These are phyloP conservation scores for Aspergillus vadensis DNA, from an alignment of 2,329 filamentous ascomycete genomes.

Conservation along the genomic window DNA sequence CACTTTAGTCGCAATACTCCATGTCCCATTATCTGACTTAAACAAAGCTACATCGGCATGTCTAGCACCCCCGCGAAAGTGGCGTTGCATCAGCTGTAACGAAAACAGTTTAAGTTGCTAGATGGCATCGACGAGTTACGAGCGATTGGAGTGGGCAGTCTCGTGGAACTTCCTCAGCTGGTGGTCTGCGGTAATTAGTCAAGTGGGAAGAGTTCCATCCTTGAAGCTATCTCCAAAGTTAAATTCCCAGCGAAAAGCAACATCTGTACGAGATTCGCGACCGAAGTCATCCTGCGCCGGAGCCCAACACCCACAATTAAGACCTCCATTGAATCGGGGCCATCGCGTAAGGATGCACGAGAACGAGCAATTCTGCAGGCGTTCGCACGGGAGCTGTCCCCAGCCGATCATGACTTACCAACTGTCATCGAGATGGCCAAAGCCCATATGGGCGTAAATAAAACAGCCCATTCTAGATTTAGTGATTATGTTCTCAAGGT, in stretches of 20 bases:
- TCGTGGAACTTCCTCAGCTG: slow-evolving; percentile 56
- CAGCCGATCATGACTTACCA: slow-evolving; percentile 37
- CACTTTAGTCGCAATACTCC: too few species aligned
- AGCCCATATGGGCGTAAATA: slow-evolving; percentile 52
- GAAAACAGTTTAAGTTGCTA: slow-evolving; percentile 50
- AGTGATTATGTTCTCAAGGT: slow-evolving; percentile 58
- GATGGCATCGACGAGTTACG: slow-evolving; percentile 57
- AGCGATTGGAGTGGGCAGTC: slow-evolving; percentile 50
- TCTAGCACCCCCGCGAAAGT: slow-evolving; percentile 1
- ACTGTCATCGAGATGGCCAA: slow-evolving; percentile 57
- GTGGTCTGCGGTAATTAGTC: slow-evolving; percentile 64
- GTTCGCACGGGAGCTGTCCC: slow-evolving; percentile 18
- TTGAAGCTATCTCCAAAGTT: slow-evolving; percentile 65
- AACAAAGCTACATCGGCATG: too few species aligned
- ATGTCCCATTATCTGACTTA: too few species aligned
- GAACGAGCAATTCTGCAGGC: slow-evolving; percentile 6
- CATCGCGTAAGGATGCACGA: slow-evolving; percentile 19
- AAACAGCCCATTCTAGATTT: slow-evolving; percentile 21
- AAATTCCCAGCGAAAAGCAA: slow-evolving; percentile 59
- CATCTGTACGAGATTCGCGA: slow-evolving; percentile 63
- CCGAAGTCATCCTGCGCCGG: slow-evolving; percentile 58
- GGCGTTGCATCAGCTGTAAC: slow-evolving; percentile 21
- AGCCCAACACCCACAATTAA: slow-evolving; percentile 38
- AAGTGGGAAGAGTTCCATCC: slow-evolving; percentile 65
- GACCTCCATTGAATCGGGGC: slow-evolving; percentile 47